phyloP scores from a whole-genome alignment of 768 basidiomycete species.

The Hortiboletus campestris region DNA sequence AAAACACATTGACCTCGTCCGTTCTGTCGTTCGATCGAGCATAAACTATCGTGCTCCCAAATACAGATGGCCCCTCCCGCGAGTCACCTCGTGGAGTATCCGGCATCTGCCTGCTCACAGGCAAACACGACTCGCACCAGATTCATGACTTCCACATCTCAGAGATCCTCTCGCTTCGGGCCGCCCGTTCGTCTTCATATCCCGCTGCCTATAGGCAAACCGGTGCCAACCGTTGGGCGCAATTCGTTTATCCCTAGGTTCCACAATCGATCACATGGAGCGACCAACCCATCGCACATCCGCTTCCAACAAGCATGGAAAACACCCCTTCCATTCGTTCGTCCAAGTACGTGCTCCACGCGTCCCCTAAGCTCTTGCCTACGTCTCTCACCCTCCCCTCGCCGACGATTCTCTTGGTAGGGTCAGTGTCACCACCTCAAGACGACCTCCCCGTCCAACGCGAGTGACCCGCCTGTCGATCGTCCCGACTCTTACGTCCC shows the following conservation, averaged over 20 bases:
- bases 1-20: constrained; percentile 17
- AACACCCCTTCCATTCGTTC: background rate
- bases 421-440: background rate
- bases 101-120: background rate
- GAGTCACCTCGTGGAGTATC: background rate
- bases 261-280: constrained; percentile 2
- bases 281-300: background rate
- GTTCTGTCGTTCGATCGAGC: constrained; percentile 8
- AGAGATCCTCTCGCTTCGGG: background rate
- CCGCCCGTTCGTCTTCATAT: constrained; percentile 5
- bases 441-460: background rate
- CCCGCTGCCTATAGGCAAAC: background rate
- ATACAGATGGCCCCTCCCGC: background rate
- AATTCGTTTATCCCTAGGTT: background rate
- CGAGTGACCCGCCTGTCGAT: constrained; percentile 1
- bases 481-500: constrained; percentile 12
- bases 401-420: background rate
- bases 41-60: background rate
- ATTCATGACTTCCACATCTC: constrained; percentile 2
- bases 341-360: background rate
- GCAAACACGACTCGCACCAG: constrained; percentile 1
- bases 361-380: background rate
- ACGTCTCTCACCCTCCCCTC: background rate
- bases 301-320: constrained; percentile 3
- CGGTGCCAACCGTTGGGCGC: constrained; percentile 8